A percentile compares a stretch with the other conserved stretches of the same genome.
These are phyloP conservation scores for Ascochyta clinopodiicola DNA, from an alignment of 2,329 filamentous ascomycete genomes.

Conservation along the genomic window DNA sequence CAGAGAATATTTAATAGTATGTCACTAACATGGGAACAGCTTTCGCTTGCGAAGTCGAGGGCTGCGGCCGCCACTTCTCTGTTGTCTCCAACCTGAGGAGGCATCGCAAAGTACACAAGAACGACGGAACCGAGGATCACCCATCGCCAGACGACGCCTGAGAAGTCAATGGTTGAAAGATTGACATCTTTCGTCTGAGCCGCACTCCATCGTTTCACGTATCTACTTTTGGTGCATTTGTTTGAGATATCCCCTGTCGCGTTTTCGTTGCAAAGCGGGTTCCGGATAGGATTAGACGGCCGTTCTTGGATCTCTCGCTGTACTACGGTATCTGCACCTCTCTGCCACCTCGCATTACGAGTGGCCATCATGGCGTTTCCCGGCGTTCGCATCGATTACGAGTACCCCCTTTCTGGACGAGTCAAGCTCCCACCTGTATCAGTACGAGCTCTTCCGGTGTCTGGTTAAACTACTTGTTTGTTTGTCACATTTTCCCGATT, in stretches of 20 bases:
- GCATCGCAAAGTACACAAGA: constrained; percentile 95
- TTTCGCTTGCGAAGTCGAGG: constrained; percentile 92
- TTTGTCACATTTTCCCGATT: constrained; percentile 16
- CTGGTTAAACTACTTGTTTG: constrained; percentile 9
- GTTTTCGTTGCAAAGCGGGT: constrained; percentile 35
- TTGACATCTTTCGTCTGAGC: constrained; percentile 26
- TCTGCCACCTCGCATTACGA: constrained; percentile 9
- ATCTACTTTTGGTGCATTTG: constrained; percentile 29
- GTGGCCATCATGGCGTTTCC: constrained; percentile 28
- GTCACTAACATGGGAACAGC: constrained; percentile 60
- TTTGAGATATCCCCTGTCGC: constrained; percentile 49
- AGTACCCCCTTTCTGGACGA: constrained; percentile 36
- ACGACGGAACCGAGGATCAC: constrained; percentile 60
- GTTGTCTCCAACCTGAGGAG: constrained; percentile 94
- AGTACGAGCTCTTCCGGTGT: constrained; percentile 29
- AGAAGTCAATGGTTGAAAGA: constrained; percentile 35
- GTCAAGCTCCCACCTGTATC: constrained; percentile 40
- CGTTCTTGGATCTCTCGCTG: constrained; percentile 43
- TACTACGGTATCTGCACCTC: constrained; percentile 13
- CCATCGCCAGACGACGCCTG: constrained; percentile 57
- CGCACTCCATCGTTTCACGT: constrained; percentile 25
- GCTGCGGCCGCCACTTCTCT: constrained; percentile 94
- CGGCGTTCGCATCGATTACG: constrained; percentile 31
- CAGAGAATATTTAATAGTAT: background rate
- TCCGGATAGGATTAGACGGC: constrained; percentile 38